Percentiles rank a stretch among this genome's conserved stretches.
phyloP scores from a whole-genome alignment of 495 filamentous ascomycete species.

The Penicillium silybi region DNA sequence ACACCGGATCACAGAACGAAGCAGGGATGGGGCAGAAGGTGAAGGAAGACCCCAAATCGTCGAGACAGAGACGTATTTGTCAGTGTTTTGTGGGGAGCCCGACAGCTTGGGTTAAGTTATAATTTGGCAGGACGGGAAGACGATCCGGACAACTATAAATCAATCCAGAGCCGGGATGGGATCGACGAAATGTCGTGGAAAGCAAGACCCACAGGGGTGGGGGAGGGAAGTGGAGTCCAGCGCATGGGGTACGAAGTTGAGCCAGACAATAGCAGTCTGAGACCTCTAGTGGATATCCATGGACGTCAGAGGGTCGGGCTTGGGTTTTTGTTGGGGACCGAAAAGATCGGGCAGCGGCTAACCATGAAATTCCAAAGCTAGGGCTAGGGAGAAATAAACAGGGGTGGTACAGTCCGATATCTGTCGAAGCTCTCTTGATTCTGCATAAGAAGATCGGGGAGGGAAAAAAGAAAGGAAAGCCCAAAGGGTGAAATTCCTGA shows the following conservation, averaged over 20 bases:
- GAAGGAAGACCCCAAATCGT: neutral
- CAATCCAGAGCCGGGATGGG: constrained; percentile 13
- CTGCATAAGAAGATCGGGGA: neutral
- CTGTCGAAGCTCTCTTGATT: neutral
- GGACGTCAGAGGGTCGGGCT: constrained; percentile 11
- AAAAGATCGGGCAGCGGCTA: constrained; percentile 9
- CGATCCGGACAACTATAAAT: constrained; percentile 31
- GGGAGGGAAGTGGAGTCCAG: constrained; percentile 12
- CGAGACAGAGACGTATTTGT: neutral
- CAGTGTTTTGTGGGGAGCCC: constrained; percentile 21
- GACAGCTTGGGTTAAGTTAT: constrained; percentile 46
- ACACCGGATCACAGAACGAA: constrained; percentile 8
- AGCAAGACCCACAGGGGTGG: constrained; percentile 12
- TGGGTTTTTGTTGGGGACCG: constrained; percentile 8
- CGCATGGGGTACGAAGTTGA: constrained; percentile 21
- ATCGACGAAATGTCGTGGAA: constrained; percentile 21
- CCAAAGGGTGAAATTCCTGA: neutral
- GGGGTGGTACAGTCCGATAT: neutral
- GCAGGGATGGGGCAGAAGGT: neutral
- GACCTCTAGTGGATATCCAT: constrained; percentile 1
- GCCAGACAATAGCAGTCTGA: constrained; percentile 14
- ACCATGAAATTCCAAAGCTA: neutral
- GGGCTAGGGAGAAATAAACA: neutral
- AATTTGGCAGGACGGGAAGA: constrained; percentile 37
- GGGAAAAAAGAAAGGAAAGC: neutral